Base-by-base conservation (phyloP, 805 yeast species). In the Ogataea sp. region DNA sequence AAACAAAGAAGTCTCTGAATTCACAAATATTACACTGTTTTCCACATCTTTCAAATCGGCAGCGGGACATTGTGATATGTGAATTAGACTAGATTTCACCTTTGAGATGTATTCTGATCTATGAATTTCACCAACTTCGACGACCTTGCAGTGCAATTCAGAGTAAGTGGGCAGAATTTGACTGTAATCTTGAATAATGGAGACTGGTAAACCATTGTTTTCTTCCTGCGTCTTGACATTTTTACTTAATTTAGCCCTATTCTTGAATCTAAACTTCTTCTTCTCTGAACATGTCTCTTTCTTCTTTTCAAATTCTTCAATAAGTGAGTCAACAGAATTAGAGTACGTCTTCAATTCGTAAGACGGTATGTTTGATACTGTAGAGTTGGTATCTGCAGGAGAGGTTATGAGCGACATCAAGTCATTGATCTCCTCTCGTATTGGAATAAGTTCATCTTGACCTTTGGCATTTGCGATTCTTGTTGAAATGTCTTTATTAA, bases 1-100 rank as follows among this genome's bases (percentile, higher is more conserved):
- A 30, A 52, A 53, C 9, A 50, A 36, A 11, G 50, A 55, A 8
- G 58, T 42, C 11, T 44, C 37, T n/a, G 28, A 11, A 6, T 15
- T 23, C 14, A 32, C 11, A 9, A 13, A 3, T 3, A 32, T 7
- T 3, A 30, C 18, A 10, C 23, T 17, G 11, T 16, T 17, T 9
- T 30, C 8, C 16, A 30, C 14, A 30, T 17, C 11, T 3, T 30
- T 16, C 6, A 30, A 30, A 7, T n/a, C 20, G 8, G 16, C 16
- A n/a, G n/a, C n/a, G n/a, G n/a, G n/a, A n/a, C n/a, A n/a, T n/a
- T n/a, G n/a, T n/a, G n/a, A n/a, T n/a, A 23, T 23, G 26, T 23
- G 7, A 23, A 23, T 11, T 23, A 23, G 7, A 11, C 26, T 23
- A 8, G 26, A 23, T 23, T 23, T 23, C 26, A 23, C n/a, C n/a